Base-by-base conservation (phyloP, 306 rosid species). In the Prunus davidiana region DNA sequence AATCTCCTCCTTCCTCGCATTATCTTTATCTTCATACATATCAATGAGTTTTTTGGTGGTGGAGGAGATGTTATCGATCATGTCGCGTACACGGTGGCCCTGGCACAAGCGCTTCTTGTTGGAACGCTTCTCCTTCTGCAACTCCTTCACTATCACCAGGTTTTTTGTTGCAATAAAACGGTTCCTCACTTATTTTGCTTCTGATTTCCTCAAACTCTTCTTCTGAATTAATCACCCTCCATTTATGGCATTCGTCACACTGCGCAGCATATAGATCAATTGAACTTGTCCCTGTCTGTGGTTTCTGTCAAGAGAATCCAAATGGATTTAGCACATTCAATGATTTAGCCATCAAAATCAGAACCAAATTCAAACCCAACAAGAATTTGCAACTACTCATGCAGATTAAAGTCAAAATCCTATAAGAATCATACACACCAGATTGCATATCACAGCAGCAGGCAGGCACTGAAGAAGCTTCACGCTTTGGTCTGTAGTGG, bases 121-220 rank as follows among this genome's bases (percentile, higher is more conserved):
- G 25, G 25, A 24, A 24, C 1, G 25, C 25, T 24, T 24, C 25
- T 24, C 25, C 25, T 24, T 24, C 25, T 24, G 25, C 25, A 24
- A 24, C 25, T 24, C 25, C 25, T 24, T 24, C 25, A 24, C 25
- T 24, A 24, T 24, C 27, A 32, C 83, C 83, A 19, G 82, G 69
- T 84, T 79, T 92, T 55, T 19, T 80, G 83, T 56, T 49, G 75
- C 99, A 92, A n/a, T 68, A 27, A 74, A 89, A 96, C 43, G 98
- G 99, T 43, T 89, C 87, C 69, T 75, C 77, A 0, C n/a, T 71
- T 15, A 85, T 16, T 43, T 80, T 89, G 47, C 87, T 82, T 80
- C 97, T 87, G 43, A 93, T 84, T 16, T 86, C 97, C 83, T 92
- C 98, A 61, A 87, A 96, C 88, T 89, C 96, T 47, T 91, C 97